Base-by-base conservation (phyloP, 495 filamentous ascomycete genomes). In the Podospora fimiseda region DNA sequence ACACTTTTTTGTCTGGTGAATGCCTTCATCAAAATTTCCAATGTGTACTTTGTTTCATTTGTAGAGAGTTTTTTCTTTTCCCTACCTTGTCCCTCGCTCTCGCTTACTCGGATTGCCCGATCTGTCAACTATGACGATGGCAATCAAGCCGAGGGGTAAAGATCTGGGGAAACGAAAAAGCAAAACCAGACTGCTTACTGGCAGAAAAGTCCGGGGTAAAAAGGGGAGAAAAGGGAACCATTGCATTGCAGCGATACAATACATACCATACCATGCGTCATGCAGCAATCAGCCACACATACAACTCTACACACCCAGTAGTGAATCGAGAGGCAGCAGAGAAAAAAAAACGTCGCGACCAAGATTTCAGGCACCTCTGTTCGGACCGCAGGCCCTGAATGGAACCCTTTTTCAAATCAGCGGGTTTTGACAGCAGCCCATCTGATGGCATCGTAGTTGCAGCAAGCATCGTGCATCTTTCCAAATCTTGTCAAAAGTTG, bases 301-400 rank as follows among this genome's bases (percentile, higher is more conserved):
- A n/a, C n/a, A n/a, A n/a, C n/a, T n/a, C n/a, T n/a, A n/a, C n/a
- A n/a, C n/a, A n/a, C n/a, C n/a, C n/a, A n/a, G n/a, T 8, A 37
- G 33, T 8, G n/a, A 37, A 37, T 8, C 33, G n/a, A 37, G 33
- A 37, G 33, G 33, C 33, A 37, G 33, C 8, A 8, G 33, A n/a
- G 33, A 37, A 37, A n/a, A 30, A 44, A 47, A n/a, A 47, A 21
- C 24, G 44, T 47, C 33, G 16, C 44, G 44, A 47, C 44, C 44
- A 47, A 47, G 44, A 47, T 47, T 47, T 33, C 44, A 47, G 44
- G 21, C 44, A 30, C 14, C 40, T 46, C 38, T 47, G 41, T 58
- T 62, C 60, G 60, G 60, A 62, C 60, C 60, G 60, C 52, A 52
- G 50, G 57, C 45, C 66, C 60, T 62, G 56, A 48, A 59, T 62